Percentiles rank a stretch among this genome's conserved stretches.
phyloP scores from a whole-genome alignment of 768 basidiomycete species.

The Tricholomella constricta region DNA sequence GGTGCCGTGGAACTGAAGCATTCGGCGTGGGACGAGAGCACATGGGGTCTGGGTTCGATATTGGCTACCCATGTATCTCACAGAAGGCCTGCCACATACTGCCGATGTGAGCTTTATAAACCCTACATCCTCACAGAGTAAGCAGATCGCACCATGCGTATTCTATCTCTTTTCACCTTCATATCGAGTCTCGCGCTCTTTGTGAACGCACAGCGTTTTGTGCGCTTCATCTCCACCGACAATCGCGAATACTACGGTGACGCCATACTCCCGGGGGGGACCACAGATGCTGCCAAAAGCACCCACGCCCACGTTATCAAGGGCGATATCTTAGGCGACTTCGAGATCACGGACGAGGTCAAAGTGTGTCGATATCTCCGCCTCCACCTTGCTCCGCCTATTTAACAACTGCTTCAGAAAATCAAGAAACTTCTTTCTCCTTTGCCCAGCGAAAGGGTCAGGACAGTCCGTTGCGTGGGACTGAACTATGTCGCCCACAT shows the following conservation, averaged over 20 bases:
- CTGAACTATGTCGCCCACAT: conserved; percentile 39
- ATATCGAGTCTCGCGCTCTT: conserved; percentile 19
- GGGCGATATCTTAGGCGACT: conserved; percentile 39
- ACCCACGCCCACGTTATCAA: conserved; percentile 33
- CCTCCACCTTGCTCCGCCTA: not conserved
- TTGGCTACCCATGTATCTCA: not conserved
- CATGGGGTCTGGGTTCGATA: not conserved
- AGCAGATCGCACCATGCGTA: conserved; percentile 15
- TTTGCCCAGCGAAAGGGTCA: conserved; percentile 31
- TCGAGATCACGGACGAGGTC: conserved; percentile 34
- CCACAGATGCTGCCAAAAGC: conserved; percentile 35
- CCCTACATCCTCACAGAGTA: not conserved
- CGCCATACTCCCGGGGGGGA: conserved; percentile 33
- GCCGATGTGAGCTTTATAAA: not conserved
- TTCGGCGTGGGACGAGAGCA: too few species aligned
- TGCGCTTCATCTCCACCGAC: conserved; percentile 41
- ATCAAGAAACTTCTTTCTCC: conserved; percentile 37
- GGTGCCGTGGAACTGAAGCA: not conserved
- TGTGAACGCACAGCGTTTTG: conserved; percentile 34
- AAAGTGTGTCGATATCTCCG: conserved; percentile 24
- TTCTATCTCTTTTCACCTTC: conserved; percentile 5
- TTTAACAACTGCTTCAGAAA: conserved; percentile 17
- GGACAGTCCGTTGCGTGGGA: conserved; percentile 39
- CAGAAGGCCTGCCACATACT: not conserved
- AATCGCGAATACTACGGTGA: conserved; percentile 40